Conservation (phyloP, 768 basidiomycete genomes). For the Paxillus rubicundulus region DNA sequence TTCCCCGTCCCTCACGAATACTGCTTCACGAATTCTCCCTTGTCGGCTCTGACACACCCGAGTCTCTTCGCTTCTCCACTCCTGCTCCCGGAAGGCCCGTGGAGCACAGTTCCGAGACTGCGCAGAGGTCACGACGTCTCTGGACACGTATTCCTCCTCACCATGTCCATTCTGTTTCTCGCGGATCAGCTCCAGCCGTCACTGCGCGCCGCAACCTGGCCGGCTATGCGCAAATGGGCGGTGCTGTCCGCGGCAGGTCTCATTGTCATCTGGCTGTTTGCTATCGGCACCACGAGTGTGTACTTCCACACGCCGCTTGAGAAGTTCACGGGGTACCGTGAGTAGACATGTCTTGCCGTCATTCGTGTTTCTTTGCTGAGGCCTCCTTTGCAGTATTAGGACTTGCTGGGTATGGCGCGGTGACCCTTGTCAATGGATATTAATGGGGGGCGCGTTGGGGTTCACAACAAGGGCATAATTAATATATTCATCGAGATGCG, state of each 20-base stretch:
- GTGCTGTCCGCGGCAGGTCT: slow-evolving; percentile 45
- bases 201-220: slow-evolving; percentile 41
- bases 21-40: slow-evolving; percentile 48
- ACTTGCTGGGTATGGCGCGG: slow-evolving; percentile 31
- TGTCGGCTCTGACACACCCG: slow-evolving; percentile 65
- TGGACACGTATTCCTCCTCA: slow-evolving; percentile 89
- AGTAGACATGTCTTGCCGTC: slow-evolving; percentile 31
- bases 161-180: slow-evolving; percentile 75
- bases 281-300: slow-evolving; percentile 74
- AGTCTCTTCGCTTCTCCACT: slow-evolving; percentile 50
- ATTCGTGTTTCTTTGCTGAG: neutral
- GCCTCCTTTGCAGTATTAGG: slow-evolving; percentile 35
- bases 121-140: slow-evolving; percentile 88
- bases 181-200: slow-evolving; percentile 68
- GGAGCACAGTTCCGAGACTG: slow-evolving; percentile 57
- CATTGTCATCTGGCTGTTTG: slow-evolving; percentile 67
- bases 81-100: slow-evolving; percentile 38
- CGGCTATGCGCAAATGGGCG: slow-evolving; percentile 46
- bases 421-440: slow-evolving; percentile 21
- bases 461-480: neutral
- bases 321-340: slow-evolving; percentile 83
- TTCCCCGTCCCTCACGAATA: slow-evolving; percentile 54
- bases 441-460: neutral
- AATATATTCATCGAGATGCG: too few relatives aligned
- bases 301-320: slow-evolving; percentile 91